These are phyloP conservation scores for Maudiozyma bulderi DNA, from an alignment of 805 yeast species.

Conservation along the genomic window DNA sequence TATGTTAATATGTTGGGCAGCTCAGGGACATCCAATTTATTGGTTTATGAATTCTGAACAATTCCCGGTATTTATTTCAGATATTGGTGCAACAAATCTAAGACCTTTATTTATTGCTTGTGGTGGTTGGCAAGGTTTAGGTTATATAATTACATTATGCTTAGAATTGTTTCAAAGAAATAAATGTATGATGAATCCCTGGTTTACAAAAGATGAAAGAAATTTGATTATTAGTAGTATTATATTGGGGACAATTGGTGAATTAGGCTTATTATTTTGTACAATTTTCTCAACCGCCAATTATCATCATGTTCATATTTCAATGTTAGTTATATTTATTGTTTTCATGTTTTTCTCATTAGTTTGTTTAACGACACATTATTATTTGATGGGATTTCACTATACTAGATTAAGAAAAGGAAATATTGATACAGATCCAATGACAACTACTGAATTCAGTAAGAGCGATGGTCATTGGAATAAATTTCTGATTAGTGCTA, in stretches of 20 bases:
- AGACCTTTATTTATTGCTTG: slow-evolving; percentile 79
- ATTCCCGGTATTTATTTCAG: slow-evolving; percentile 63
- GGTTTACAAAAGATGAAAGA: slow-evolving; percentile 32
- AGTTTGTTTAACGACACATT: slow-evolving; percentile 37
- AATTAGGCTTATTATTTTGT: slow-evolving; percentile 64
- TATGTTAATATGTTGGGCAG: slow-evolving; percentile 66
- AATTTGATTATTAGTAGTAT: slow-evolving; percentile 35
- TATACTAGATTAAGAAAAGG: slow-evolving; percentile 31
- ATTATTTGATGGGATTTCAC: slow-evolving; percentile 37
- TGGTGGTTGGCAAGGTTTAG: slow-evolving; percentile 66
- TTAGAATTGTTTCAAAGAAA: slow-evolving; percentile 55
- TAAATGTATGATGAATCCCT: slow-evolving; percentile 28
- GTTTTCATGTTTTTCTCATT: slow-evolving; percentile 50
- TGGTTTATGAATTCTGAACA: slow-evolving; percentile 40
- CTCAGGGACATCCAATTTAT: slow-evolving; percentile 69
- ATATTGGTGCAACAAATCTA: slow-evolving; percentile 78
- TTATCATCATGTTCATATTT: slow-evolving; percentile 46
- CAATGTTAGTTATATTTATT: slow-evolving; percentile 69
- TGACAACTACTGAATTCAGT: slow-evolving; percentile 22
- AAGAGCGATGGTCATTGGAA: slow-evolving; percentile 31
- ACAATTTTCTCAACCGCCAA: slow-evolving; percentile 58
- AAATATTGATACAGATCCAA: not conserved
- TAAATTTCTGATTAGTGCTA: slow-evolving; percentile 39
- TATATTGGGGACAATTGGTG: slow-evolving; percentile 45
- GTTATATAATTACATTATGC: slow-evolving; percentile 53